phyloP scores from a whole-genome alignment of 2,329 filamentous ascomycete species.

The Neofusicoccum laricinum region DNA sequence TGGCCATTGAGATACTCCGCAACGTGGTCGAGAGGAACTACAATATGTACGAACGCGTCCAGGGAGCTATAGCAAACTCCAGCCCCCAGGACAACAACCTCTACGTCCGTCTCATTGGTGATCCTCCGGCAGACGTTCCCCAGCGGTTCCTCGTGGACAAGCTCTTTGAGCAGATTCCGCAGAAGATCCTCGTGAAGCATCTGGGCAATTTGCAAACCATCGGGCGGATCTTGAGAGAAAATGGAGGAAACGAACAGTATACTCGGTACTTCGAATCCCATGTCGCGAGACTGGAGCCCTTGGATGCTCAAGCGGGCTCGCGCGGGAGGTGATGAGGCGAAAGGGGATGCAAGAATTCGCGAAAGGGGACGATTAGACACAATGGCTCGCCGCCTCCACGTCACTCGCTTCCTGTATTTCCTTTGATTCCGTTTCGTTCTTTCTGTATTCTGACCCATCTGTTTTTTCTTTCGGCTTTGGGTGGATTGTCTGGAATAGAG shows the following conservation, averaged over 20 bases:
- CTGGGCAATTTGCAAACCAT: background rate
- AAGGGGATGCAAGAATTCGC: too few species aligned
- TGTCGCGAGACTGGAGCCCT: too few species aligned
- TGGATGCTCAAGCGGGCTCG: background rate
- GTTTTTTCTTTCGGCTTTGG: background rate
- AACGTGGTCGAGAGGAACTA: conserved; percentile 31
- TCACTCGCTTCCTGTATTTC: background rate
- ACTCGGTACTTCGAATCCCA: background rate
- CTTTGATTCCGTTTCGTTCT: background rate
- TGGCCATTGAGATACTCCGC: conserved; percentile 32
- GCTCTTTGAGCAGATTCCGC: background rate
- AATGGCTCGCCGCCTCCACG: background rate
- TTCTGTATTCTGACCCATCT: background rate
- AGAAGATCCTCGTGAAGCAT: background rate
- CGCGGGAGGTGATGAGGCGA: background rate
- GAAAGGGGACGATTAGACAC: background rate
- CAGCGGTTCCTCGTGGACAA: background rate
- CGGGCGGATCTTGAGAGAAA: background rate
- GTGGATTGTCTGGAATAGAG: background rate
- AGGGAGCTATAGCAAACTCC: conserved; percentile 25
- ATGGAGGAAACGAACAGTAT: background rate
- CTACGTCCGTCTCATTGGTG: background rate
- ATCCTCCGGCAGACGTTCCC: background rate
- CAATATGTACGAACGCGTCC: conserved; percentile 27
- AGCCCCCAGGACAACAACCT: background rate